Percentiles rank a stretch among this genome's conserved stretches.
phyloP scores from a whole-genome alignment of 148 eudicot genomes.

The Chenopodium album region DNA sequence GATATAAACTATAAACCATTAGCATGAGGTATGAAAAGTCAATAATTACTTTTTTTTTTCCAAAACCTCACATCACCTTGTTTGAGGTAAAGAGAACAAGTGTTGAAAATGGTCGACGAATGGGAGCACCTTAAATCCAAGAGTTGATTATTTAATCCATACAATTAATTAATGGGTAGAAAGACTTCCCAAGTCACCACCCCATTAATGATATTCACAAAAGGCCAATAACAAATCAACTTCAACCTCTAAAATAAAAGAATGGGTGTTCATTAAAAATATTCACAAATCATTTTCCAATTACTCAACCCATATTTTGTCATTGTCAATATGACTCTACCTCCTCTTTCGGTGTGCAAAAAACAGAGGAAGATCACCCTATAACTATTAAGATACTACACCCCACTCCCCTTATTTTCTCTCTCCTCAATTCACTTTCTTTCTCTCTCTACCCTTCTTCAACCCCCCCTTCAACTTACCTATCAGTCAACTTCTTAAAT shows the following conservation, averaged over 20 bases:
- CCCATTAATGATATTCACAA: background rate
- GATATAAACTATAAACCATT: too few relatives aligned
- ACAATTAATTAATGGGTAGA: background rate
- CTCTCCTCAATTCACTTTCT: background rate
- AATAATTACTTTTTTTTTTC: too few relatives aligned
- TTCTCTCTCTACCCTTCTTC: too few relatives aligned
- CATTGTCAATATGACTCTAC: background rate
- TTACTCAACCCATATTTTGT: background rate
- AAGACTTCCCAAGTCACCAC: background rate
- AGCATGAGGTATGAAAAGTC: too few relatives aligned
- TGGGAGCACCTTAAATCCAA: too few relatives aligned
- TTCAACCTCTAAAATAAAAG: background rate
- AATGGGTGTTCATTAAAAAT: too few relatives aligned
- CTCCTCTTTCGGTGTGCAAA: background rate
- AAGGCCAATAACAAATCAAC: background rate
- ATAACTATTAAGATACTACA: too few relatives aligned
- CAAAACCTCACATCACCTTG: too few relatives aligned
- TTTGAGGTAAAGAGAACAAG: too few relatives aligned
- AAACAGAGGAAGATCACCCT: background rate
- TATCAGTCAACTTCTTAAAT: background rate
- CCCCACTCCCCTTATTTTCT: background rate
- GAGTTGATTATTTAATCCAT: background rate
- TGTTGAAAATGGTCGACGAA: too few relatives aligned
- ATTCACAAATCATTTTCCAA: too few relatives aligned
- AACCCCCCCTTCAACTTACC: too few relatives aligned